Conservation (phyloP, 306 rosid genomes). For the Castanopsis chinensis region DNA sequence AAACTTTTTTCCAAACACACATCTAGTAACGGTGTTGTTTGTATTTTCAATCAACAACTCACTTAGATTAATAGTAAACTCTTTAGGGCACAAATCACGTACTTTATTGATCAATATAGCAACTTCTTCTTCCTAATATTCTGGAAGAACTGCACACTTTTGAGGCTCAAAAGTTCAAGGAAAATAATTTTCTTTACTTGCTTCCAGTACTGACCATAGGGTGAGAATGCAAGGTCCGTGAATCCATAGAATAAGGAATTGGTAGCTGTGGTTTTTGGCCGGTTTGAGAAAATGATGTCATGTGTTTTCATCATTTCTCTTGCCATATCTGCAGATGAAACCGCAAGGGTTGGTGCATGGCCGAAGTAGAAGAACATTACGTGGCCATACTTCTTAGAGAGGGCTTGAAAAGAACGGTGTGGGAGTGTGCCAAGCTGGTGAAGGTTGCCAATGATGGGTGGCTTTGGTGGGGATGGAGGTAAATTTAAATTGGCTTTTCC, state of each 20-base stretch:
- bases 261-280: slow-evolving; percentile 12
- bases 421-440: slow-evolving; percentile 25
- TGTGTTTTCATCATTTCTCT: slow-evolving; percentile 28
- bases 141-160: neutral
- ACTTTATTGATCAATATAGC: neutral
- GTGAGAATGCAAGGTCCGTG: slow-evolving; percentile 4
- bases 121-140: slow-evolving; percentile 18
- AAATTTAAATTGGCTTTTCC: neutral
- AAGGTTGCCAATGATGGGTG: slow-evolving; percentile 18
- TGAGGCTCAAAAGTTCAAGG: slow-evolving; percentile 11
- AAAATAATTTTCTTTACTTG: neutral
- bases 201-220: slow-evolving; percentile 25
- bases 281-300: slow-evolving; percentile 19
- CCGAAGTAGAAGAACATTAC: slow-evolving; percentile 8
- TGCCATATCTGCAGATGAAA: slow-evolving; percentile 30
- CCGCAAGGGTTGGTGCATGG: slow-evolving; percentile 11
- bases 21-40: neutral
- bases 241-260: slow-evolving; percentile 11
- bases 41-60: neutral
- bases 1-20: slow-evolving; percentile 8
- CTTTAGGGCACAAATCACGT: neutral
- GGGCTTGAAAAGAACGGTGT: slow-evolving; percentile 17
- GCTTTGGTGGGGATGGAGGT: slow-evolving; percentile 19
- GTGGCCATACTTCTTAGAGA: slow-evolving; percentile 4
- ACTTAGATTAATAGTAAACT: neutral